Evolutionary conservation across 768 basidiomycete species (phyloP), one percentile per base, ranked within the genome.

Genomic region (Trametes meyenii): DNA sequence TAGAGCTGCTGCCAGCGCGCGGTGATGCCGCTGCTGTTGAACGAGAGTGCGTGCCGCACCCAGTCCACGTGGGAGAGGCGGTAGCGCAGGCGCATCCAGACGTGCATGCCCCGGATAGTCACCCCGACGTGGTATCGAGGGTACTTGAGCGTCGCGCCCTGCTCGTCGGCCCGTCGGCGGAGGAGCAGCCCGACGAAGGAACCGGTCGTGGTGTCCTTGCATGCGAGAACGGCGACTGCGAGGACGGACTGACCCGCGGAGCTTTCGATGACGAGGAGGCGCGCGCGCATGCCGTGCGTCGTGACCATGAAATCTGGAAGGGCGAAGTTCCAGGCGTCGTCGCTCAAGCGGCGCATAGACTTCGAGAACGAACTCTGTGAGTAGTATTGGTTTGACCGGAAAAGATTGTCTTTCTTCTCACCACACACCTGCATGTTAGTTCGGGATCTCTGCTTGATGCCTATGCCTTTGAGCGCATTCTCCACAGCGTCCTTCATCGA

Each of bases 181-280:
- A 63, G 56, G 29, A 63, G 62, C 13, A 63, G 57, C 14, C 62
- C 62, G 33, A 63, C 39, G 57, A 48, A 63, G 2, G 62, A 52
- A n/a, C 36, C 33, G 0, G 56, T 54, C 10, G 62, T 48, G 1
- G 19, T n/a, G 55, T 62, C 61, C 21, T 40, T 42, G 56, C 62
- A 63, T 2, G 62, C 45, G 24, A 63, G 62, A 3, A 57, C 46
- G 23, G 56, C 56, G 52, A 63, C 48, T 5, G 56, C 62, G 52
- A 63, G 56, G 19, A 38, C 39, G 16, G 46, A 55, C 7, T 35
- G 12, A 1, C 40, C 52, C 3, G 26, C 26, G 33, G 50, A 50
- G 39, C 51, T 46, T 50, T 57, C 50, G 52, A 63, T 23, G 29
- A 63, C 52, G 46, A 63, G 57, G 5, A 58, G 51, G 4, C 42